phyloP scores from a whole-genome alignment of 164 flowering plant species.

The Aristolochia californica region DNA sequence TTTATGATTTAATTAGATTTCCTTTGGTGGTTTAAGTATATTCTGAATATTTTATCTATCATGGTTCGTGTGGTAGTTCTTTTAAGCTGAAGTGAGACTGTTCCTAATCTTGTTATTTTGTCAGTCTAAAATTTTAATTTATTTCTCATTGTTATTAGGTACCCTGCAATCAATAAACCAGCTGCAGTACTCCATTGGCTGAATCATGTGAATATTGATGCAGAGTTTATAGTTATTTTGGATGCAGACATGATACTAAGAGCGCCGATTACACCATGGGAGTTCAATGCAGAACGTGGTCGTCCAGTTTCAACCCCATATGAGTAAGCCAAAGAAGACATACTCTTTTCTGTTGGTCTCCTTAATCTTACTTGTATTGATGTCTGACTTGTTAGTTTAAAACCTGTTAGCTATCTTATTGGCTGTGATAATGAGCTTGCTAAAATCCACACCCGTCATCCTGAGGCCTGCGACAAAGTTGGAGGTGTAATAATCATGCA shows the following conservation, averaged over 20 bases:
- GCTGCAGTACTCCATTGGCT: conserved; percentile 97
- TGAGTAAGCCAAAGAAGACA: conserved; percentile 42
- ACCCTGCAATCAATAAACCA: conserved; percentile 98
- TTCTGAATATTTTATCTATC: too few relatives aligned
- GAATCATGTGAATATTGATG: conserved; percentile 76
- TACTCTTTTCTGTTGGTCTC: not conserved
- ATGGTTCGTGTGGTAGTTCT: too few relatives aligned
- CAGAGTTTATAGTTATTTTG: conserved; percentile 83
- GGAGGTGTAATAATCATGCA: conserved; percentile 98
- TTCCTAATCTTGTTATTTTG: not conserved
- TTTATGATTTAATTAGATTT: not conserved
- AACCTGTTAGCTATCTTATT: conserved; percentile 62
- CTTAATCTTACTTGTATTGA: not conserved
- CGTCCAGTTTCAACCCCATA: conserved; percentile 95
- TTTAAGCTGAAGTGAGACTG: too few relatives aligned
- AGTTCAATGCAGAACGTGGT: conserved; percentile 79
- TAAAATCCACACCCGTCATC: conserved; percentile 75
- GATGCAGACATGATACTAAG: conserved; percentile 97
- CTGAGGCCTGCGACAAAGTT: conserved; percentile 92
- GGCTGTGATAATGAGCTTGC: conserved; percentile 98
- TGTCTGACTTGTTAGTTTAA: not conserved
- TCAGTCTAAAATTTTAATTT: not conserved
- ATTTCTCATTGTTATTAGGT: conserved; percentile 40
- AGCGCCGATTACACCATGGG: conserved; percentile 98
- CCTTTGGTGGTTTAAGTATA: too few relatives aligned